Evolutionary conservation across 768 basidiomycete species (phyloP), one percentile per base, ranked within the genome.

Genomic region (Infundibulicybe gibba): DNA sequence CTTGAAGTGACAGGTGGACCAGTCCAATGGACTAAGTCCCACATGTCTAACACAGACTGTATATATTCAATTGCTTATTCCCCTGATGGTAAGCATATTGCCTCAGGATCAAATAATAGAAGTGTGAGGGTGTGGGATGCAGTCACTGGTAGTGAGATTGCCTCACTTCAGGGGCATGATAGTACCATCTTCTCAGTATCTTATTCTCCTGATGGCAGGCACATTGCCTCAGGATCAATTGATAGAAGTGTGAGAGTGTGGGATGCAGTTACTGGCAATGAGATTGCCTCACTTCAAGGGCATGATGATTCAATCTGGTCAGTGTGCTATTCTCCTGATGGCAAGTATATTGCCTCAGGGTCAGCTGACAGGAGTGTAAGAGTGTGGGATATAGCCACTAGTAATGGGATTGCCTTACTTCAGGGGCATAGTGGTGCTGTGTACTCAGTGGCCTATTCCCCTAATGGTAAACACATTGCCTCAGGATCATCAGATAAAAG

Each of bases 171-270:
- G 48, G 60, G 57, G 16, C 59, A 62, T 34, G 33, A 46, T 4
- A 48, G 49, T 34, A 35, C 19, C 6, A 54, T 64, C 17, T 46
- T 40, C 9, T 55, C 54, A 15, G 56, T 66, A 16, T 48, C 52
- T 17, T 25, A 25, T 25, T 25, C 25, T 8, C 62, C 56, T 1
- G 55, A 63, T 47, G 57, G 59, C 1, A 52, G 43, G 19, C 32
- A 40, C 19, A 38, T 61, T 30, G 49, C 45, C 5, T 64, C 67
- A 5, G 65, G 60, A 3, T 60, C 58, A 15, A 32, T 39, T 2
- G 66, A 66, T 47, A 45, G 51, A 6, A 62, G 58, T n/a, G 48
- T 67, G 11, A 51, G 59, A 11, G 32, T 61, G 15, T 56, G 61
- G 58, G 45, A 53, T 38, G 49, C 34, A 32, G 44, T 46, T 15